phyloP scores from a whole-genome alignment of 306 rosid species.

The Rosa rugosa region DNA sequence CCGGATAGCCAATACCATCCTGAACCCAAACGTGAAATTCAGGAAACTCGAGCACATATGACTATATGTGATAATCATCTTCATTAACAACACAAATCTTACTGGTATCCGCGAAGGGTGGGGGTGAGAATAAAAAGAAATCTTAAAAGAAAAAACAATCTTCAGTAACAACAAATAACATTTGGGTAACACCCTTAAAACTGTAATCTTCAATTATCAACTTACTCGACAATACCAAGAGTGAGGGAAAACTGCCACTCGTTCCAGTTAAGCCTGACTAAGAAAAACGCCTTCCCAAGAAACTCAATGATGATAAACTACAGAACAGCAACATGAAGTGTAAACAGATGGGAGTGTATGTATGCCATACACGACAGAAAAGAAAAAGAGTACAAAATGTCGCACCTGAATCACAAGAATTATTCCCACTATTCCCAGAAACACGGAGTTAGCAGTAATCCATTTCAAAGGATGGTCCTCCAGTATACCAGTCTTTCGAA shows the following conservation, averaged over 20 bases:
- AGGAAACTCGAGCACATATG: not conserved
- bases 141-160: not conserved
- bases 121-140: not conserved
- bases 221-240: conserved; percentile 67
- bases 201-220: not conserved
- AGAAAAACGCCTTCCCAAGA: conserved; percentile 60
- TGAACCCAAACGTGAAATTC: not conserved
- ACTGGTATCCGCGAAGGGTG: not conserved
- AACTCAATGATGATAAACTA: conserved; percentile 68
- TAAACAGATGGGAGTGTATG: not conserved
- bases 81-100: not conserved
- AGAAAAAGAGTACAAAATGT: not conserved
- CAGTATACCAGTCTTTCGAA: conserved; percentile 76
- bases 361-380: not conserved
- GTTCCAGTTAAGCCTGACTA: conserved; percentile 63
- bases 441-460: conserved; percentile 58
- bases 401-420: conserved; percentile 73
- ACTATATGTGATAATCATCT: not conserved
- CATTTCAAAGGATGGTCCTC: conserved; percentile 51
- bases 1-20: not conserved
- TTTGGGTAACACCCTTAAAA: not conserved
- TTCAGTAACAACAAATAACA: not conserved
- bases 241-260: conserved; percentile 66
- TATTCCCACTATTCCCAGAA: conserved; percentile 60
- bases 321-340: conserved; percentile 11